A percentile compares a stretch with the other conserved stretches of the same genome.
Conservation (phyloP, 148 eudicot species). For the Camellia japonica region DNA sequence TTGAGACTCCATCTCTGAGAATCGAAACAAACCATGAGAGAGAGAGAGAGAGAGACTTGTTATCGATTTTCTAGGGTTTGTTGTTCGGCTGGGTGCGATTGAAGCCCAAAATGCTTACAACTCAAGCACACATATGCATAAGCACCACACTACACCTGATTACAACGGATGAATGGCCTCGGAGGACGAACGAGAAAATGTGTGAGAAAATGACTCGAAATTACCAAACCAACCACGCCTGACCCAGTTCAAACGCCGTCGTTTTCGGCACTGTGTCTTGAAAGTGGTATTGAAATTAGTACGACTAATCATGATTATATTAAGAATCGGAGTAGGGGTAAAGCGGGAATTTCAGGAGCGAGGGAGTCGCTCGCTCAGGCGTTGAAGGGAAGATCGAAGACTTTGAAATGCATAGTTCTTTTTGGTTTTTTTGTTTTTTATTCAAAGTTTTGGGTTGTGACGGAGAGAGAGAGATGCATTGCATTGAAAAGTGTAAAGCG, state of each 20-base stretch:
- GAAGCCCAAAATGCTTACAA: neutral
- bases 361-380: neutral
- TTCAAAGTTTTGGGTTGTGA: neutral
- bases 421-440: neutral
- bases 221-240: neutral
- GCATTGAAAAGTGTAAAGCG: slow-evolving; percentile 1
- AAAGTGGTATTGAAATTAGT: too few species aligned
- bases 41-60: too few species aligned
- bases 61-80: slow-evolving; percentile 18
- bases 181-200: slow-evolving; percentile 25
- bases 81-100: neutral
- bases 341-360: neutral
- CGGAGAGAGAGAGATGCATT: neutral
- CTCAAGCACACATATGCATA: neutral
- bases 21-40: neutral
- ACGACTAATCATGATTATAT: too few species aligned
- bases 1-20: slow-evolving; percentile 24
- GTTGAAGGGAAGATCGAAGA: slow-evolving; percentile 1
- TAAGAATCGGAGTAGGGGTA: neutral
- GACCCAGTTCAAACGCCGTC: neutral
- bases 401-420: neutral
- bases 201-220: neutral
- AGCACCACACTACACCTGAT: slow-evolving; percentile 13
- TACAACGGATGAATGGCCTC: slow-evolving; percentile 38
- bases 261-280: neutral